Evolutionary conservation across 768 basidiomycete species (phyloP), one percentile per base, ranked within the genome.

Genomic region (Paxillus ammoniavirescens): DNA sequence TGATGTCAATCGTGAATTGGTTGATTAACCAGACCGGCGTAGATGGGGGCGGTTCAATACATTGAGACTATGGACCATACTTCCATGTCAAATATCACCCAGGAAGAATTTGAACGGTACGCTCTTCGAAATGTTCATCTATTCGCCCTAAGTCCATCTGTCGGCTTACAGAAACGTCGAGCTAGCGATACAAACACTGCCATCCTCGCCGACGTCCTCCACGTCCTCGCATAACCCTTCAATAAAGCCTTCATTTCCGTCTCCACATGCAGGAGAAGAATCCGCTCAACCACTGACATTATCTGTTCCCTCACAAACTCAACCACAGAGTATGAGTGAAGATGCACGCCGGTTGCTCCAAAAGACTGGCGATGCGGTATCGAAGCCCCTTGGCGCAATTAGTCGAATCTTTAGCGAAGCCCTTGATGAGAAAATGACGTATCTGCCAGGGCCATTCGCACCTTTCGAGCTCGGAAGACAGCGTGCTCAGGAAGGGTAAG

Each of bases 41-140:
- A 98, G 93, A 95, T 89, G 83, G 97, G 93, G 4, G 93, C 97
- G 2, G 91, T 98, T 35, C 91, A 92, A 1, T 99, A 98, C 68
- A 94, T 99, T 57, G 97, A 99, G 72, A 91, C 93, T 0, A 94
- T 99, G 92, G 97, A 98, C 67, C 91, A 95, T 54, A 88, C 93
- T 0, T 90, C 91, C 8, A 73, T 99, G 41, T 96, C 93, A n/a
- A 87, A 91, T 61, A 98, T 98, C 56, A 83, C 90, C 1, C 90
- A 93, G 67, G 88, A 89, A 42, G 93, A 98, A 57, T 99, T 99
- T 54, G 97, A 98, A 66, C 76, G 72, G 87, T 88, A 64, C 40
- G 75, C 58, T 45, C 59, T 33, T n/a, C 12, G 15, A 14, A 2
- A 5, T 4, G 23, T 12, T 35, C 15, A 31, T 49, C 56, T 30